These are phyloP conservation scores for Yarrowia sp. DNA, from an alignment of 805 yeast species.

Conservation along the genomic window DNA sequence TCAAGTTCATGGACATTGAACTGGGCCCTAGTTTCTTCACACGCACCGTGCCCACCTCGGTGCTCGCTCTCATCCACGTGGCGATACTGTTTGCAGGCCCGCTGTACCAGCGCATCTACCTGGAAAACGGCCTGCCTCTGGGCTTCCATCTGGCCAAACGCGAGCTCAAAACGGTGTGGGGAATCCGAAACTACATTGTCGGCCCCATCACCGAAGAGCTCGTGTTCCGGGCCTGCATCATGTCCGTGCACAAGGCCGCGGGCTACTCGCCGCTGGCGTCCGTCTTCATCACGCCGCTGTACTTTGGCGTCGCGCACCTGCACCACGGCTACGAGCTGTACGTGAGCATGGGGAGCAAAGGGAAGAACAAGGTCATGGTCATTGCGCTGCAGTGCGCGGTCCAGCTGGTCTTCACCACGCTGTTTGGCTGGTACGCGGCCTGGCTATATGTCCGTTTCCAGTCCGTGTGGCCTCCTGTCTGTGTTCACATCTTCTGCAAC, in stretches of 20 bases:
- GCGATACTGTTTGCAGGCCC: constrained; percentile 59
- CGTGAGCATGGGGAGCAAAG: constrained; percentile 41
- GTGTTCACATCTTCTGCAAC: constrained; percentile 73
- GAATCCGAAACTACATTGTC: constrained; percentile 61
- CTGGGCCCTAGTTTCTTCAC: constrained; percentile 20
- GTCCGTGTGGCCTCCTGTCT: constrained; percentile 62
- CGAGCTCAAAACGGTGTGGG: constrained; percentile 33
- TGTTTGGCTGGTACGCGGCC: constrained; percentile 75
- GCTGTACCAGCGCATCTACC: constrained; percentile 50
- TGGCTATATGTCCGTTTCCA: constrained; percentile 60
- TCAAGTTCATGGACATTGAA: constrained; percentile 7
- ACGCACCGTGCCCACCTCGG: constrained; percentile 17
- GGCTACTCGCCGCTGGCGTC: constrained; percentile 42
- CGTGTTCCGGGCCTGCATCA: constrained; percentile 62
- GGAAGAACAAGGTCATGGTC: constrained; percentile 46
- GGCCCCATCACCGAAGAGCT: constrained; percentile 86
- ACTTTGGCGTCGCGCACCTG: constrained; percentile 79
- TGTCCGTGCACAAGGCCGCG: constrained; percentile 47
- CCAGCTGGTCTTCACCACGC: constrained; percentile 69
- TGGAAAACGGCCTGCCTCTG: constrained; percentile 43
- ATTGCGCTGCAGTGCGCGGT: constrained; percentile 54
- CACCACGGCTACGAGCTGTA: constrained; percentile 70
- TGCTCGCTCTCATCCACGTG: constrained; percentile 37
- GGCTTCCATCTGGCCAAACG: constrained; percentile 28
- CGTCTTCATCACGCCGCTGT: constrained; percentile 59